These are phyloP conservation scores for Phytopythium boreale DNA, from an alignment of 352 stramenopile genomes.

Conservation along the genomic window DNA sequence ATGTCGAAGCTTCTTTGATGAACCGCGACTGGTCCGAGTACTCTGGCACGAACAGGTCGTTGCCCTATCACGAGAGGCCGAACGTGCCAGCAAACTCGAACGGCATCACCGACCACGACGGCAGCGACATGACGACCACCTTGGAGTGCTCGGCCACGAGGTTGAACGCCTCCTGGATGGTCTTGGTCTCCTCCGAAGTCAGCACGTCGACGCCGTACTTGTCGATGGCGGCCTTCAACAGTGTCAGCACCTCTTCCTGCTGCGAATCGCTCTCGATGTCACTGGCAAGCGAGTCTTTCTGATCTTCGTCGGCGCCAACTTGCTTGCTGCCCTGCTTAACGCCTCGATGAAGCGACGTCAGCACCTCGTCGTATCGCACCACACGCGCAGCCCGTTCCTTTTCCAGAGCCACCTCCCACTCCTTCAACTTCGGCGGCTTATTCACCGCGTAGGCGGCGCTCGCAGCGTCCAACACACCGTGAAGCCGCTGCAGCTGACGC, in stretches of 20 bases:
- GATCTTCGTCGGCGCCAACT: not conserved
- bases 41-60: not conserved
- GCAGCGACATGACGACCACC: not conserved
- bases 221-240: not conserved
- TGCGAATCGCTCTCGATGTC: not conserved
- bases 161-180: not conserved
- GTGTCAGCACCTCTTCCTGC: not conserved
- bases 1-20: not conserved
- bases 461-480: not conserved
- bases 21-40: not conserved
- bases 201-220: slow-evolving; percentile 1
- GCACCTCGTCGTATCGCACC: not conserved
- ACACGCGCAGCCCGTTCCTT: not conserved
- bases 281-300: not conserved
- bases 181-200: not conserved
- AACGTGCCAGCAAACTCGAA: slow-evolving; percentile 2
- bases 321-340: not conserved
- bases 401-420: not conserved
- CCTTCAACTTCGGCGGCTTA: not conserved
- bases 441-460: not conserved
- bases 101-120: not conserved
- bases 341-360: not conserved
- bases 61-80: slow-evolving; percentile 1
- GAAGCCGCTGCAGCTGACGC: not conserved
- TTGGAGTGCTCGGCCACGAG: not conserved